A percentile compares a stretch with the other conserved stretches of the same genome.
Evolutionary conservation across 495 filamentous ascomycete genomes (phyloP).

Genomic region (Penicillium macrosclerotiorum): DNA sequence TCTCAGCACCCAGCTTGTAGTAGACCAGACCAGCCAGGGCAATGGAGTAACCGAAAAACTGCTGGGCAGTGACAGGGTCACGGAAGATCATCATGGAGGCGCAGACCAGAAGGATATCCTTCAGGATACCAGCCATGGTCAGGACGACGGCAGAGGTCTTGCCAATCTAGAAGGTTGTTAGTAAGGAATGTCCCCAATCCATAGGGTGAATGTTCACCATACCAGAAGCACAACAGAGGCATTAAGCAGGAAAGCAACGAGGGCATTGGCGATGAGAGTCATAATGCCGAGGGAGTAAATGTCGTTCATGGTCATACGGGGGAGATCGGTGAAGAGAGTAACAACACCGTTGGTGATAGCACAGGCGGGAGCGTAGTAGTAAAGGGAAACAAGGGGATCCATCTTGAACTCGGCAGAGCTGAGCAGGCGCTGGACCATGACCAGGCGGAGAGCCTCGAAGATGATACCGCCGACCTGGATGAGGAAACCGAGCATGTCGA

Average conservation of each 20-base stretch:
- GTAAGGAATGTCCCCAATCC: not conserved
- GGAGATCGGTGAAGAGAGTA: slow-evolving; percentile 70
- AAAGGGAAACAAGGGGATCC: slow-evolving; percentile 88
- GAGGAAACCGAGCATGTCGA: slow-evolving; percentile 76
- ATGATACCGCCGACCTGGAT: slow-evolving; percentile 75
- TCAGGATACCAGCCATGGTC: slow-evolving; percentile 92
- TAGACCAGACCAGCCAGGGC: slow-evolving; percentile 83
- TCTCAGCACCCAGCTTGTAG: slow-evolving; percentile 87
- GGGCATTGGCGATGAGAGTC: slow-evolving; percentile 72
- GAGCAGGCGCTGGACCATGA: slow-evolving; percentile 82
- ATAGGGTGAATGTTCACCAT: slow-evolving; percentile 27
- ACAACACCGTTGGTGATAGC: slow-evolving; percentile 76
- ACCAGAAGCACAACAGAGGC: slow-evolving; percentile 87
- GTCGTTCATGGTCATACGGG: slow-evolving; percentile 63
- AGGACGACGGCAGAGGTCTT: slow-evolving; percentile 92
- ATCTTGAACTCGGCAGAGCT: slow-evolving; percentile 90
- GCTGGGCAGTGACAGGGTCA: slow-evolving; percentile 72
- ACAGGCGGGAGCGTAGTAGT: slow-evolving; percentile 90
- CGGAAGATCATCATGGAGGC: slow-evolving; percentile 86
- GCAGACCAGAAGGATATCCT: slow-evolving; percentile 88
- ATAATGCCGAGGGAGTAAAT: slow-evolving; percentile 68
- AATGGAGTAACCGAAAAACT: slow-evolving; percentile 89
- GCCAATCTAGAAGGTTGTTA: slow-evolving; percentile 69
- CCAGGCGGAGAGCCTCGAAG: slow-evolving; percentile 83
- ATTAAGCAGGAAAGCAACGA: slow-evolving; percentile 80